Conservation (phyloP, 2,329 filamentous ascomycete species). For the Keithomyces neogunnii region DNA sequence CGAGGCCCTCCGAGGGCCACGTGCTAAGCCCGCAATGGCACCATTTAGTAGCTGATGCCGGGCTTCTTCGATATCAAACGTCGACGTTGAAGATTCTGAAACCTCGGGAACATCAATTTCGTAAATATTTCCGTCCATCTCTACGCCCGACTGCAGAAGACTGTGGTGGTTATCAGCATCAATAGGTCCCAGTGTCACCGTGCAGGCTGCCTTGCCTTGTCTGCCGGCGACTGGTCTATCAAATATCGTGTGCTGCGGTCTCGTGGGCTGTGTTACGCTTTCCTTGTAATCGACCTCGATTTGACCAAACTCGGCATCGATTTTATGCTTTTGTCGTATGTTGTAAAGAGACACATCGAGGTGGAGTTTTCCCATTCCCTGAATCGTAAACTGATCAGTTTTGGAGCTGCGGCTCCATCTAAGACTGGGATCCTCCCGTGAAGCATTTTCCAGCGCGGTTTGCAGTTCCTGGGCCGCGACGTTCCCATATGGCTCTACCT, state of each 20-base stretch:
- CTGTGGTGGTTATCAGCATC: constrained; percentile 29
- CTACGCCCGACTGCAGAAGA: constrained; percentile 33
- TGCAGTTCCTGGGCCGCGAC: constrained; percentile 74
- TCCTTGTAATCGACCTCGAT: constrained; percentile 97
- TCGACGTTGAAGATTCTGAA: constrained; percentile 37
- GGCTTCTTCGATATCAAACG: constrained; percentile 41
- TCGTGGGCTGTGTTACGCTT: constrained; percentile 53
- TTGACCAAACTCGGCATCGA: constrained; percentile 74
- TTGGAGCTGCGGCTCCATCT: constrained; percentile 80
- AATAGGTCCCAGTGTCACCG: constrained; percentile 56
- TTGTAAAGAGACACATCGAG: constrained; percentile 87
- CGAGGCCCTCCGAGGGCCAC: constrained; percentile 73
- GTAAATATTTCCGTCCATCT: constrained; percentile 63
- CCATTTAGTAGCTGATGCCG: constrained; percentile 64
- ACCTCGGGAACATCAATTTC: constrained; percentile 46
- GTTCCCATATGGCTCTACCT: constrained; percentile 72
- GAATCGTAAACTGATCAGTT: constrained; percentile 84
- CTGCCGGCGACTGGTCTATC: constrained; percentile 77
- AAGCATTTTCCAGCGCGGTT: constrained; percentile 64
- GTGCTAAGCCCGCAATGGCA: constrained; percentile 71
- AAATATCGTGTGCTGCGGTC: constrained; percentile 53
- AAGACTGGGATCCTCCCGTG: constrained; percentile 88
- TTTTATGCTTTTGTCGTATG: constrained; percentile 82
- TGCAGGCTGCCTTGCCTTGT: constrained; percentile 68
- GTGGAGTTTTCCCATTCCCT: constrained; percentile 94